Conservation (phyloP, 805 yeast genomes). For the Priceomyces haplophilus region DNA sequence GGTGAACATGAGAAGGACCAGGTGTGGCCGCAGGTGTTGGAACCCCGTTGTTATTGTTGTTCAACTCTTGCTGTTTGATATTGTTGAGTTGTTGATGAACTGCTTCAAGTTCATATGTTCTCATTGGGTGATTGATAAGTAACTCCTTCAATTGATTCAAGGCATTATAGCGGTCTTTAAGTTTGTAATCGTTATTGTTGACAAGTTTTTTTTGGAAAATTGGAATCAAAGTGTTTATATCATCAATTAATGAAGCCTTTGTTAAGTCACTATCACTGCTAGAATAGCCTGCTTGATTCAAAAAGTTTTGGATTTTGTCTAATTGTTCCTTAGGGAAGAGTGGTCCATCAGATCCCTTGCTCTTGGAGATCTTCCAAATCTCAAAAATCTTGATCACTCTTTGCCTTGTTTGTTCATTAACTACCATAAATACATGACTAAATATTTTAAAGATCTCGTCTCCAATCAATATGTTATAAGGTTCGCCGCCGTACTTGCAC, state of each 20-base stretch:
- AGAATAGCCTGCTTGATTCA: slow-evolving; percentile 29
- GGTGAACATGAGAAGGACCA: slow-evolving; percentile 4
- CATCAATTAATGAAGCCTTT: slow-evolving; percentile 26
- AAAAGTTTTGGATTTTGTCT: slow-evolving; percentile 68
- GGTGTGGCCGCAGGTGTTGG: slow-evolving; percentile 15
- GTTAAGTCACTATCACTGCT: slow-evolving; percentile 14
- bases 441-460: slow-evolving; percentile 66
- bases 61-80: slow-evolving; percentile 34
- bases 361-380: slow-evolving; percentile 78
- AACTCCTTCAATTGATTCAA: slow-evolving; percentile 43
- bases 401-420: slow-evolving; percentile 68
- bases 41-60: not conserved
- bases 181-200: slow-evolving; percentile 37
- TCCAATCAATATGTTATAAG: slow-evolving; percentile 79
- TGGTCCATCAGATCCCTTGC: slow-evolving; percentile 57
- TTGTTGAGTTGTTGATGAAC: slow-evolving; percentile 36
- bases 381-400: slow-evolving; percentile 75
- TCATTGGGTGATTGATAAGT: slow-evolving; percentile 35
- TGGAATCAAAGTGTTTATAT: slow-evolving; percentile 38
- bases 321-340: slow-evolving; percentile 71
- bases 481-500: slow-evolving; percentile 85
- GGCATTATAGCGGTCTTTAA: slow-evolving; percentile 43
- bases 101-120: slow-evolving; percentile 31
- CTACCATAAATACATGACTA: slow-evolving; percentile 73
- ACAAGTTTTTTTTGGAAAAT: slow-evolving; percentile 40